Evolutionary conservation across 2,329 filamentous ascomycete genomes (phyloP).

Genomic region (Diaporthe nobilis): DNA sequence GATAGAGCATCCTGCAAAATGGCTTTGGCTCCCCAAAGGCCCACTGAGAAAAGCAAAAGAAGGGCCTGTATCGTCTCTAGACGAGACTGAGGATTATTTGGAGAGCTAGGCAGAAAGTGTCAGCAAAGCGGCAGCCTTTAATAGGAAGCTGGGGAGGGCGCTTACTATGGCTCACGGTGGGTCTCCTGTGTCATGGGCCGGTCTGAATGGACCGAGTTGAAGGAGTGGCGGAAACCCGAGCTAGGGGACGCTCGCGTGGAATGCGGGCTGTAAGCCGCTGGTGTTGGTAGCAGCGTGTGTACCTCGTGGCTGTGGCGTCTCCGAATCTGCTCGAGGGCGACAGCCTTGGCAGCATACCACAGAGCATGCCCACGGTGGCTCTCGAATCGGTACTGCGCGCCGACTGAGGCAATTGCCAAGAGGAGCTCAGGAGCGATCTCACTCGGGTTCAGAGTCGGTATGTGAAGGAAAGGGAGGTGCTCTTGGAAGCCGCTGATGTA

Average conservation of each 20-base stretch:
- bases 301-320: conserved; percentile 70
- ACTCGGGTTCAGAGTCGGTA: conserved; percentile 74
- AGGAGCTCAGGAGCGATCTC: conserved; percentile 78
- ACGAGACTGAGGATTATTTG: conserved; percentile 71
- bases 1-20: conserved; percentile 73
- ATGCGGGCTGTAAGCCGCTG: conserved; percentile 71
- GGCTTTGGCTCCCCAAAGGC: conserved; percentile 72
- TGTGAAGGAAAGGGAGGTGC: conserved; percentile 74
- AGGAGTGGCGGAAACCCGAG: conserved; percentile 70
- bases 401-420: conserved; percentile 76
- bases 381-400: conserved; percentile 76
- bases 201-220: conserved; percentile 71
- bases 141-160: conserved; percentile 58
- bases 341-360: conserved; percentile 73
- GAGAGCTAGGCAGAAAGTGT: conserved; percentile 57
- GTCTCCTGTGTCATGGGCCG: conserved; percentile 70
- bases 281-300: conserved; percentile 68
- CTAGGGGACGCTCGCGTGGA: conserved; percentile 72
- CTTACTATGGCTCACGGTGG: conserved; percentile 72
- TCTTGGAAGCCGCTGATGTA: conserved; percentile 77
- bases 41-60: conserved; percentile 71
- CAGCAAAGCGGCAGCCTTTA: neutral
- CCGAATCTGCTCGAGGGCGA: conserved; percentile 71
- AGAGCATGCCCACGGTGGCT: conserved; percentile 70
- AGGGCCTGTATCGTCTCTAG: conserved; percentile 77